phyloP scores from a whole-genome alignment of 495 filamentous ascomycete genomes.

The Evernia prunastri region DNA sequence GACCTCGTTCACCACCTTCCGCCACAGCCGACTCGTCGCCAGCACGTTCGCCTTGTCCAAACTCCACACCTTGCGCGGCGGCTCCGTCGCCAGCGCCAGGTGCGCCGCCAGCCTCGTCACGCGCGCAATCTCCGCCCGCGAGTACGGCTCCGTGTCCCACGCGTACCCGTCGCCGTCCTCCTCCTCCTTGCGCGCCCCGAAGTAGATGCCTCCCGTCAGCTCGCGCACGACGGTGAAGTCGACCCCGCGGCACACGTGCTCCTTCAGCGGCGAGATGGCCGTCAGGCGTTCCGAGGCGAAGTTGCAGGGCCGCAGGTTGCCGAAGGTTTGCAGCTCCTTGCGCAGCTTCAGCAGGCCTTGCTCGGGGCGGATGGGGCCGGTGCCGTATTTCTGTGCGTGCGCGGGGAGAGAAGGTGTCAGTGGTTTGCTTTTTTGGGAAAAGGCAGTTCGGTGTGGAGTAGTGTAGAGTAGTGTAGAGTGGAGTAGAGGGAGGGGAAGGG shows the following conservation, averaged over 20 bases:
- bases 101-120: slow-evolving; percentile 77
- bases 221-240: slow-evolving; percentile 96
- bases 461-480: too few species aligned
- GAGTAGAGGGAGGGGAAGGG: slow-evolving; percentile 4
- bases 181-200: slow-evolving; percentile 85
- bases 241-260: slow-evolving; percentile 74
- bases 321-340: slow-evolving; percentile 90
- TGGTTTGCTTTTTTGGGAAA: too few species aligned
- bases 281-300: slow-evolving; percentile 88
- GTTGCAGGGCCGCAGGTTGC: slow-evolving; percentile 95
- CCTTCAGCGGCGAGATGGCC: slow-evolving; percentile 82
- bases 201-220: slow-evolving; percentile 94
- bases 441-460: too few species aligned
- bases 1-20: slow-evolving; percentile 77
- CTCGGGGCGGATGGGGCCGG: slow-evolving; percentile 80
- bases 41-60: slow-evolving; percentile 98
- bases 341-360: slow-evolving; percentile 90
- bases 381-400: slow-evolving; percentile 77
- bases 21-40: slow-evolving; percentile 83
- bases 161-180: slow-evolving; percentile 69
- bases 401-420: slow-evolving; percentile 6
- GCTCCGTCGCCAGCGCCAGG: slow-evolving; percentile 72
- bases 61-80: slow-evolving; percentile 77
- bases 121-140: slow-evolving; percentile 79
- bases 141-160: slow-evolving; percentile 86